Conservation (phyloP, 1,284 basidiomycete species). For the Naganishia liquefaciens region DNA sequence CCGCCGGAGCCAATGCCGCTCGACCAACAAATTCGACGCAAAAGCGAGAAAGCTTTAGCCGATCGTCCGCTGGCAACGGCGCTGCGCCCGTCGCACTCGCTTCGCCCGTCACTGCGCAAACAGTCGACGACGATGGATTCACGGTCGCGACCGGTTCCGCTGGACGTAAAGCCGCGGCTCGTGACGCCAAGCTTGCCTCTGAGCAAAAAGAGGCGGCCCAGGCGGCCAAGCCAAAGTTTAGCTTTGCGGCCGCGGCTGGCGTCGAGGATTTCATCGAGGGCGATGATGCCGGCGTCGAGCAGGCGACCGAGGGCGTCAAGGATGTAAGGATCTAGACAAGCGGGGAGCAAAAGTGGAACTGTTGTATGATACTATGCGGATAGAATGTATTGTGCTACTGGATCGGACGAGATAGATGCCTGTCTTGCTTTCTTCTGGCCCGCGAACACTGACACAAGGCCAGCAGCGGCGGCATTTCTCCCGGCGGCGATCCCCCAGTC, state of each 20-base stretch:
- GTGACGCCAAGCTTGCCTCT: conserved; percentile 18
- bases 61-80: not conserved
- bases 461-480: too few relatives aligned
- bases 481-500: not conserved
- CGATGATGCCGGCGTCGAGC: conserved; percentile 37
- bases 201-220: conserved; percentile 29
- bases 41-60: conserved; percentile 23
- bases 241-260: conserved; percentile 48
- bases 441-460: too few relatives aligned
- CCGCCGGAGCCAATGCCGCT: not conserved
- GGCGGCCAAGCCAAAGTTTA: conserved; percentile 43
- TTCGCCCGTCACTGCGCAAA: not conserved
- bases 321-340: conserved; percentile 37
- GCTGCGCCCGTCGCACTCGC: not conserved
- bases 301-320: conserved; percentile 41
- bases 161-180: conserved; percentile 19
- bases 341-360: not conserved
- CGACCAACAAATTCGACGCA: conserved; percentile 26
- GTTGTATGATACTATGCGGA: conserved; percentile 5
- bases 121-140: conserved; percentile 45
- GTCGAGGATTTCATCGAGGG: conserved; percentile 38
- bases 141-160: conserved; percentile 38
- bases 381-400: conserved; percentile 2
- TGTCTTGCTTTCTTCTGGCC: not conserved
- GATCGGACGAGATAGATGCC: not conserved